Conservation (phyloP, 1,139 yeast genomes). For the Hansenula sp. region DNA sequence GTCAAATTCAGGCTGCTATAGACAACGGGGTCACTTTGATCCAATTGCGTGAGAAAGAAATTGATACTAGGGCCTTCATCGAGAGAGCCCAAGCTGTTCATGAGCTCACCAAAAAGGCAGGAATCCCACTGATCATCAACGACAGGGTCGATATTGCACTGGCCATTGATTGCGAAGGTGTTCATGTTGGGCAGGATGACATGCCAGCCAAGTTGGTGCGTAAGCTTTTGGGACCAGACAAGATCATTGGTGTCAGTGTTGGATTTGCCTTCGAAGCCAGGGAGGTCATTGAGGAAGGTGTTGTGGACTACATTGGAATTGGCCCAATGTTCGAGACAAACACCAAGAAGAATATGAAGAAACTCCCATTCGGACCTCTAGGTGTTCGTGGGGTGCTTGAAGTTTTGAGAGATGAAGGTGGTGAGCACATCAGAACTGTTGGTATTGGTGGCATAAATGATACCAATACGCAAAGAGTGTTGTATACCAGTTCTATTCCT, state of each 20-base stretch:
- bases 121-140: constrained; percentile 79
- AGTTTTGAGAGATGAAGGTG: constrained; percentile 38
- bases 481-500: constrained; percentile 44
- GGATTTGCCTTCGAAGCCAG: constrained; percentile 55
- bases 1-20: constrained; percentile 61
- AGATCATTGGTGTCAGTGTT: constrained; percentile 80
- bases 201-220: constrained; percentile 67
- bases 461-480: constrained; percentile 53
- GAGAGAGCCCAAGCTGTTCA: constrained; percentile 60
- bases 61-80: constrained; percentile 67
- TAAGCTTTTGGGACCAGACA: constrained; percentile 61
- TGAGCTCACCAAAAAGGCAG: constrained; percentile 49
- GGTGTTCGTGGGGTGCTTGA: constrained; percentile 59
- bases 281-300: constrained; percentile 47
- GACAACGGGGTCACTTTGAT: constrained; percentile 75
- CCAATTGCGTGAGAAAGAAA: constrained; percentile 77
- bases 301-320: constrained; percentile 81
- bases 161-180: constrained; percentile 88
- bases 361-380: constrained; percentile 56
- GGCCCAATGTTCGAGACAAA: constrained; percentile 77
- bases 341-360: constrained; percentile 63
- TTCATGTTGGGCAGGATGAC: constrained; percentile 93
- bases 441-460: constrained; percentile 87
- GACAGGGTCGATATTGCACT: constrained; percentile 88
- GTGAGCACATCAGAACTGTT: constrained; percentile 49